Evolutionary conservation across 2,329 filamentous ascomycete genomes (phyloP).

Genomic region (Dothidotthia symphoricarpi): DNA sequence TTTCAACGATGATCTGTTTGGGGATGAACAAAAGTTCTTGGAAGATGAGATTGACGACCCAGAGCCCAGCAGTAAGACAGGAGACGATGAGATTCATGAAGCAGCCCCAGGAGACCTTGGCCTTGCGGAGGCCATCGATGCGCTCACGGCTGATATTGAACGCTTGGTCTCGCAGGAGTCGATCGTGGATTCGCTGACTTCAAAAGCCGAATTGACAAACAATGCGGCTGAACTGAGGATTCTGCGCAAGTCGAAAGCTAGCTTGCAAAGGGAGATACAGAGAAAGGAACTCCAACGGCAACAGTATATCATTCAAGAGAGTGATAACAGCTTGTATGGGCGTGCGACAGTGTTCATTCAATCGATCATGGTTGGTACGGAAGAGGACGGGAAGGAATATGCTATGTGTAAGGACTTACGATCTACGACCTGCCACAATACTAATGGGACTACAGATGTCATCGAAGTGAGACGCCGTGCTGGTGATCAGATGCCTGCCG

Average conservation of each 20-base stretch:
- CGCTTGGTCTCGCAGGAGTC: conserved; percentile 83
- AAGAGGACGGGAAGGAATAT: conserved; percentile 90
- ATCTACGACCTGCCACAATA: not conserved
- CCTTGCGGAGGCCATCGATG: conserved; percentile 86
- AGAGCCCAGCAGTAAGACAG: conserved; percentile 58
- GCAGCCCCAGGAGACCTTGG: conserved; percentile 93
- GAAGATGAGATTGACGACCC: conserved; percentile 82
- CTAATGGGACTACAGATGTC: conserved; percentile 55
- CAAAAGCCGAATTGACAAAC: conserved; percentile 95
- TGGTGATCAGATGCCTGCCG: conserved; percentile 94
- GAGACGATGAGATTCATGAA: conserved; percentile 83
- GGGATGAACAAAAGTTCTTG: conserved; percentile 81
- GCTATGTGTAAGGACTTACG: conserved; percentile 66
- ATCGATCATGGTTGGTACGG: conserved; percentile 85
- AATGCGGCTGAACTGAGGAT: conserved; percentile 93
- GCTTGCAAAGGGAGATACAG: conserved; percentile 85
- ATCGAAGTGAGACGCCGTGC: conserved; percentile 88
- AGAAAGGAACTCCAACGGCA: conserved; percentile 94
- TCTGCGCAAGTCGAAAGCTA: conserved; percentile 88
- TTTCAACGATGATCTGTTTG: conserved; percentile 90
- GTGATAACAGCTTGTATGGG: conserved; percentile 94
- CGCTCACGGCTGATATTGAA: conserved; percentile 86
- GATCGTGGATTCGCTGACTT: conserved; percentile 84
- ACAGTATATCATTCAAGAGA: conserved; percentile 96
- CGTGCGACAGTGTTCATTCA: conserved; percentile 88